Base-by-base conservation (phyloP, 306 rosid species). In the Cicer arietinum region DNA sequence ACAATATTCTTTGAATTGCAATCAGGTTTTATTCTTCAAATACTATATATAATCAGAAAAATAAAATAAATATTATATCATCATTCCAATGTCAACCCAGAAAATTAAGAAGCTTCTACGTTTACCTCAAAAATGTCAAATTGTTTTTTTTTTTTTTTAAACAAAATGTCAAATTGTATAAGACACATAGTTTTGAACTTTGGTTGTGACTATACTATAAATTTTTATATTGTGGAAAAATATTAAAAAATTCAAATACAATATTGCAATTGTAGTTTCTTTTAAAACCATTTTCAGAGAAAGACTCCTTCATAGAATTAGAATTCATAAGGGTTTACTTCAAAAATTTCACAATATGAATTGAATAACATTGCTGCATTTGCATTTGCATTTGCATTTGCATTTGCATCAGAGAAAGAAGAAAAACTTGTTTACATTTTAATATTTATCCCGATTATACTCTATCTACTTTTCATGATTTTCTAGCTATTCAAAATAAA, bases 11-110 rank as follows among this genome's bases (percentile, higher is more conserved):
- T 59, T 41, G 30, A 30, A 30, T 59, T 25, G 11, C 9, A 59
- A 59, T 30, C 2, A 64, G 22, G 11, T 63, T 63, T 41, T 25
- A 41, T 63, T 63, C 69, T 14, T 63, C 69, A 63, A 39, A 42
- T 16, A 8, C 35, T 25, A 64, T 4, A 40, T 63, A 5, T 40
- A 64, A n/a, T 41, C 25, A 16, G 11, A 40, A 40, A 39, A 62
- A 61, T 13, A 25, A 25, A 25, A 25, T 25, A 30, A 30, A 30
- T 0, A 0, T 30, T 30, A 39, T 52, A 22, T 53, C 30, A 53
- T 53, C 59, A 7, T 53, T 53, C 30, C 3, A 53, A 53, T 56
- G 61, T 56, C 61, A 56, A 56, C 61, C 6, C 39, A 18, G n/a
- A 56, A 56, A 56, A 30, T 30, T 30, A 30, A 56, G 37, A 56